phyloP scores from a whole-genome alignment of 305 asterid species.

The Plantago lanceolata region DNA sequence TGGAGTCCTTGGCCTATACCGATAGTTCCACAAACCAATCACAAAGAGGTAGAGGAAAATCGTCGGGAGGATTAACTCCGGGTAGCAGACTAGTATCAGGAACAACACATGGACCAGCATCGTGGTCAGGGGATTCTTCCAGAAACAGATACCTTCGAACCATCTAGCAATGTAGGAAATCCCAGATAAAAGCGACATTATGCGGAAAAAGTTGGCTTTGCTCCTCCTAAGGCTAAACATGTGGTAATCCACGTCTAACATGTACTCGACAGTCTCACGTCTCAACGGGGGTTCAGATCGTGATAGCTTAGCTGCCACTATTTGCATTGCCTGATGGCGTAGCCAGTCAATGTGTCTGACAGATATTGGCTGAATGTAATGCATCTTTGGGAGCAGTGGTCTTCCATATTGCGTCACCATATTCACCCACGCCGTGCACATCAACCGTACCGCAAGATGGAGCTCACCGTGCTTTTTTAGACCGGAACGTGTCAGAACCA shows the following conservation, averaged over 20 bases:
- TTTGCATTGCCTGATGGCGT: conserved; percentile 67
- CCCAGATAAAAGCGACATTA: conserved; percentile 55
- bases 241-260: conserved; percentile 74
- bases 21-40: conserved; percentile 82
- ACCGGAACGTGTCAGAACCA: conserved; percentile 70
- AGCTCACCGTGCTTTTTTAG: conserved; percentile 78
- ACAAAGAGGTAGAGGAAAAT: conserved; percentile 80
- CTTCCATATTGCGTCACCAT: conserved; percentile 72
- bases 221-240: conserved; percentile 80
- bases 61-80: conserved; percentile 75
- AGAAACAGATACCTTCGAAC: conserved; percentile 62
- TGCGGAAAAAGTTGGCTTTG: conserved; percentile 77
- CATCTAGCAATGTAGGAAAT: conserved; percentile 43
- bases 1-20: conserved; percentile 68
- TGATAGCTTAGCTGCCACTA: conserved; percentile 52
- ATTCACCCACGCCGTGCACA: conserved; percentile 81
- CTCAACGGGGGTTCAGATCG: conserved; percentile 84
- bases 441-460: conserved; percentile 73
- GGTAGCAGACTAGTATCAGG: conserved; percentile 72
- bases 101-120: conserved; percentile 70
- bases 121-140: conserved; percentile 81
- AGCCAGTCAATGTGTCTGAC: conserved; percentile 76
- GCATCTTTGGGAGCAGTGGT: conserved; percentile 88
- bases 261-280: conserved; percentile 66
- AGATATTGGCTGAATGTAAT: conserved; percentile 65